phyloP scores from a whole-genome alignment of 1,284 basidiomycete genomes.

The Omphalotus olearius region DNA sequence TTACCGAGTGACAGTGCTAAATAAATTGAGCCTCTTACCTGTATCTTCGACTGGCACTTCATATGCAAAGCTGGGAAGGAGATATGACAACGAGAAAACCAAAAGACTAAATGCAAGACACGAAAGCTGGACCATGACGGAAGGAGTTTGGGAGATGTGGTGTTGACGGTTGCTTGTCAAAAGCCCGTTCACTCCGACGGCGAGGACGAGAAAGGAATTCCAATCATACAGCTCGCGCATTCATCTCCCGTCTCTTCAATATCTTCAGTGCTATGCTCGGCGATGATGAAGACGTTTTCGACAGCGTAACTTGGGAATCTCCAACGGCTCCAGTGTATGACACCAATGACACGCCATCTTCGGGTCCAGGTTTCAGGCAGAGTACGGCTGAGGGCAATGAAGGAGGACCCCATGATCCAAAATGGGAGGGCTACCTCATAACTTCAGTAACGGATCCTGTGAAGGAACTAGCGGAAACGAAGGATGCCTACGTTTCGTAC shows the following conservation, averaged over 20 bases:
- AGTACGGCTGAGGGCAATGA: slow-evolving; percentile 64
- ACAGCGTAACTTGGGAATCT: slow-evolving; percentile 83
- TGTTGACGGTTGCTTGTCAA: slow-evolving; percentile 17
- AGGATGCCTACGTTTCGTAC: slow-evolving; percentile 96
- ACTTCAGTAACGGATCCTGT: slow-evolving; percentile 88
- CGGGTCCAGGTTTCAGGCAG: slow-evolving; percentile 74
- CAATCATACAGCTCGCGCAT: too few species aligned
- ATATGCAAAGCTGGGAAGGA: slow-evolving; percentile 40
- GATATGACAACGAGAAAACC: slow-evolving; percentile 28
- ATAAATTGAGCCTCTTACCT: slow-evolving; percentile 22
- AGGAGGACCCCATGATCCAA: slow-evolving; percentile 64
- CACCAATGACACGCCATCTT: slow-evolving; percentile 32
- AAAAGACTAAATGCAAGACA: slow-evolving; percentile 30
- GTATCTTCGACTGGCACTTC: slow-evolving; percentile 65
- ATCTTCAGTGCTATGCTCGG: slow-evolving; percentile 50
- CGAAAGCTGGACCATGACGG: slow-evolving; percentile 18
- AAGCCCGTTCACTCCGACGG: not conserved
- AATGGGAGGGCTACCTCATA: slow-evolving; percentile 87
- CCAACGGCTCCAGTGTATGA: slow-evolving; percentile 51
- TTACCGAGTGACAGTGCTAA: slow-evolving; percentile 12
- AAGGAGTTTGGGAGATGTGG: slow-evolving; percentile 14
- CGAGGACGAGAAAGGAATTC: too few species aligned
- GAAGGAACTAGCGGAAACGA: slow-evolving; percentile 94
- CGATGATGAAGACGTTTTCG: slow-evolving; percentile 82
- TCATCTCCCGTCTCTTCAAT: too few species aligned